Percentiles rank a stretch among this genome's conserved stretches.
These are phyloP conservation scores for Phytopythium chamaehyphon DNA, from an alignment of 352 stramenopile genomes.

Conservation along the genomic window DNA sequence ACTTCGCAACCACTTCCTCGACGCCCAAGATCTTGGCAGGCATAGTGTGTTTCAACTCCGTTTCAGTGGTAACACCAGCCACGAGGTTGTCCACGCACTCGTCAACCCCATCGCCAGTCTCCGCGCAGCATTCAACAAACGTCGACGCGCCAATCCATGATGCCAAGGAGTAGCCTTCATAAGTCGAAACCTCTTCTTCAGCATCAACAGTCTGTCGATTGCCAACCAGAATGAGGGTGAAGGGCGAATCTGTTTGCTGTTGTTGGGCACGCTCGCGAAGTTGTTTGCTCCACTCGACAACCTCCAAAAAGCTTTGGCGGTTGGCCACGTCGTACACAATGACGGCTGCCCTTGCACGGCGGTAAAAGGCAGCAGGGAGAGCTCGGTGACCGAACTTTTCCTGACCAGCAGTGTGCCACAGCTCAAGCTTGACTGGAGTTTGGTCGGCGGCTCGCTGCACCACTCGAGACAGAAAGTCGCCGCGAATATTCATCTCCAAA, in stretches of 20 bases:
- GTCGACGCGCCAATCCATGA: slow-evolving; percentile 12
- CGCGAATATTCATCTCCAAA: not conserved
- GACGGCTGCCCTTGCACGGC: slow-evolving; percentile 31
- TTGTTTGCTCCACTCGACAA: slow-evolving; percentile 27
- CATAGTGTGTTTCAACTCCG: not conserved
- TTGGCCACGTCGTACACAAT: slow-evolving; percentile 42
- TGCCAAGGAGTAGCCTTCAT: slow-evolving; percentile 19
- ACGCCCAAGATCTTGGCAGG: too few relatives aligned
- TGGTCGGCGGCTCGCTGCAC: slow-evolving; percentile 13
- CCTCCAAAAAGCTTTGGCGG: slow-evolving; percentile 25
- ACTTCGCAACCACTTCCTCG: too few relatives aligned
- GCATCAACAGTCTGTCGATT: slow-evolving; percentile 11
- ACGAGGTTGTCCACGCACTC: slow-evolving; percentile 1
- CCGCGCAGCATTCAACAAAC: slow-evolving; percentile 24
- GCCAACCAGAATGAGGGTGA: slow-evolving; percentile 33
- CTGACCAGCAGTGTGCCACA: slow-evolving; percentile 53
- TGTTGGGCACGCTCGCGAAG: slow-evolving; percentile 13
- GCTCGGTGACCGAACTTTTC: slow-evolving; percentile 29
- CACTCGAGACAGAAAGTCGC: slow-evolving; percentile 34
- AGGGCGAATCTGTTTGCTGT: slow-evolving; percentile 4
- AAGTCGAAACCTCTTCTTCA: slow-evolving; percentile 8
- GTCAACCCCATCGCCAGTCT: slow-evolving; percentile 7
- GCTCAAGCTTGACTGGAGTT: slow-evolving; percentile 39
- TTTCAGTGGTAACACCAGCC: not conserved
- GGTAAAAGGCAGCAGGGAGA: slow-evolving; percentile 39